phyloP scores from a whole-genome alignment of 1,284 basidiomycete genomes.

The Cronartium quercuum region DNA sequence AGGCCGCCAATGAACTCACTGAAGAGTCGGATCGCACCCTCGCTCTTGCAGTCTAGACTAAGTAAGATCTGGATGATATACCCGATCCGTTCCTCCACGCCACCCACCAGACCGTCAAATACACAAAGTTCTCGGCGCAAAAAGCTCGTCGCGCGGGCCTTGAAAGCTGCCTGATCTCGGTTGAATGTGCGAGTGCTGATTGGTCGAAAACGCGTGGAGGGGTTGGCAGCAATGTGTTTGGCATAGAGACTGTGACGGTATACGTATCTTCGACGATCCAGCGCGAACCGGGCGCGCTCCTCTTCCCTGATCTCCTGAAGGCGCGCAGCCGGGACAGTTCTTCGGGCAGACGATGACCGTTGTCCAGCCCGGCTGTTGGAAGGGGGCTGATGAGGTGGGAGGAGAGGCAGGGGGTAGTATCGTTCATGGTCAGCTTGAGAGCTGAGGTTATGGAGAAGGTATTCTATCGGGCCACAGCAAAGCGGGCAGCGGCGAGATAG shows the following conservation, averaged over 20 bases:
- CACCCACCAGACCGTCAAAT: not conserved
- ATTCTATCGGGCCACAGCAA: conserved; percentile 2
- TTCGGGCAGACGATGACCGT: not conserved
- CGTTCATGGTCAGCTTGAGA: conserved; percentile 6
- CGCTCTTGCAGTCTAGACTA: conserved; percentile 14
- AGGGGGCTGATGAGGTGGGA: not conserved
- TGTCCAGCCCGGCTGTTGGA: not conserved
- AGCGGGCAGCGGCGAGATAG: conserved; percentile 9
- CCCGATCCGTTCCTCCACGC: conserved; percentile 5
- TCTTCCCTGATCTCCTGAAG: not conserved
- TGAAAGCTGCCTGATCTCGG: not conserved
- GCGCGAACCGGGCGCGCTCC: not conserved
- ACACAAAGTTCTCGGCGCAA: conserved; percentile 16
- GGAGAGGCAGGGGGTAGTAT: conserved; percentile 13
- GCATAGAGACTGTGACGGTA: conserved; percentile 25
- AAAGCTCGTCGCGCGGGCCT: conserved; percentile 4
- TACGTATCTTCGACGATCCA: conserved; percentile 17
- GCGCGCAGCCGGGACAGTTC: not conserved
- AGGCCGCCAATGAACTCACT: conserved; percentile 10
- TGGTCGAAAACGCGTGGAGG: conserved; percentile 7
- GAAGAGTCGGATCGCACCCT: conserved; percentile 9
- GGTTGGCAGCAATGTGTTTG: conserved; percentile 26
- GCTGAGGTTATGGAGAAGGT: conserved; percentile 10
- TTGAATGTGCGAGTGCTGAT: not conserved
- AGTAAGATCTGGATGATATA: conserved; percentile 13